These are phyloP conservation scores for Thermochaetoides thermophila DNA, from an alignment of 495 filamentous ascomycete species.

Conservation along the genomic window DNA sequence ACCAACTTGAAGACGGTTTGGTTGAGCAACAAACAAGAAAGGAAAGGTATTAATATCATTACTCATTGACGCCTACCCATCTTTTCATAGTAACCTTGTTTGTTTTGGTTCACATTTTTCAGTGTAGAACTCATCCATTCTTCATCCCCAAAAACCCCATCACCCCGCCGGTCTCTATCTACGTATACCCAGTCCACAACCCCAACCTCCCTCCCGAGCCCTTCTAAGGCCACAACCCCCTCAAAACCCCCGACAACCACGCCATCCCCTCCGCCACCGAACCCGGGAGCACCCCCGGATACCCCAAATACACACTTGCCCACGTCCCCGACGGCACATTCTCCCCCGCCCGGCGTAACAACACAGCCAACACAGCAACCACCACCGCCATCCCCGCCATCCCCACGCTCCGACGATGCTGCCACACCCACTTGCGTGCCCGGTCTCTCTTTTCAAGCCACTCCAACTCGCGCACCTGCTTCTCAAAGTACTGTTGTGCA, in stretches of 20 bases:
- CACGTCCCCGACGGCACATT: too few species aligned
- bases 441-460: conserved; percentile 44
- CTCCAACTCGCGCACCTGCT: conserved; percentile 52
- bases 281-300: too few species aligned
- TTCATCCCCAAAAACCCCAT: too few species aligned
- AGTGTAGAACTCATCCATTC: too few species aligned
- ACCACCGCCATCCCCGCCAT: conserved; percentile 47
- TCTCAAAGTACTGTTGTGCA: conserved; percentile 39
- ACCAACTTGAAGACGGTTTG: too few species aligned
- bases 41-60: too few species aligned
- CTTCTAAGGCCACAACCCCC: conserved; percentile 65
- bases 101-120: too few species aligned
- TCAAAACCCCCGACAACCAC: conserved; percentile 51
- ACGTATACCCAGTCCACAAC: conserved; percentile 37
- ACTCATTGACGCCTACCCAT: too few species aligned
- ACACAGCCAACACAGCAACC: conserved; percentile 39
- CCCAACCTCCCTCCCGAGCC: conserved; percentile 80
- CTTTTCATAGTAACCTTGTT: too few species aligned
- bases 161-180: conserved; percentile 35
- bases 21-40: too few species aligned
- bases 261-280: conserved; percentile 66
- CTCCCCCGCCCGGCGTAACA: too few species aligned
- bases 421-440: conserved; percentile 38
- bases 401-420: conserved; percentile 41
- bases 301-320: too few species aligned